Conservation (phyloP, 2,329 filamentous ascomycete species). For the Aspergillus sp. region DNA sequence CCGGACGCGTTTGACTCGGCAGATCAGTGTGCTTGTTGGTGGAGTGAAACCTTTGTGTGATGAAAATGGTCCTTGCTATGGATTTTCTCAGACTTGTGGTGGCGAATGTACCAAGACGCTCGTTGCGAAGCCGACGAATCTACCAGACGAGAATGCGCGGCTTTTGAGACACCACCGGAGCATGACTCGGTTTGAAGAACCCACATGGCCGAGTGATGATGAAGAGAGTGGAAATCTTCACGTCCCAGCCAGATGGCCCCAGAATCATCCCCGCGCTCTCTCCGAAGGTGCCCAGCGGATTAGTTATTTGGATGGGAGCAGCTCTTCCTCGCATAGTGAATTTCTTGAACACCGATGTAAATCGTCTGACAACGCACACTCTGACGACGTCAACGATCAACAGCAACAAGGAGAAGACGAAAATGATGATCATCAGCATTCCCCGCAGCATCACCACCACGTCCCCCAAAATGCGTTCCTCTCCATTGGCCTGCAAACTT, state of each 20-base stretch:
- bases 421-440: conserved; percentile 1
- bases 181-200: conserved; percentile 11
- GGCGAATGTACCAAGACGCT: conserved; percentile 52
- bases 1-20: conserved; percentile 29
- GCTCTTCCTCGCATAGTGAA: conserved; percentile 6
- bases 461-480: conserved; percentile 91
- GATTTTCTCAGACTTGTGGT: conserved; percentile 56
- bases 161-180: conserved; percentile 11
- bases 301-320: conserved; percentile 11
- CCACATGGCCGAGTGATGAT: conserved; percentile 6
- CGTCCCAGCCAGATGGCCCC: neutral
- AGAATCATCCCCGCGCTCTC: neutral
- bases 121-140: conserved; percentile 5
- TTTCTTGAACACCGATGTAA: conserved; percentile 2
- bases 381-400: neutral
- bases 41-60: conserved; percentile 48
- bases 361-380: neutral
- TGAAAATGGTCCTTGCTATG: conserved; percentile 54
- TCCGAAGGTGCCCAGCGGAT: neutral
- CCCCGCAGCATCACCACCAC: conserved; percentile 72
- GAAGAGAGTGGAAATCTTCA: conserved; percentile 1
- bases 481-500: conserved; percentile 91
- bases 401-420: neutral
- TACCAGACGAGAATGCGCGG: conserved; percentile 10
- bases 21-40: conserved; percentile 45